Percentiles rank a stretch among this genome's conserved stretches.
These are phyloP conservation scores for Collybia sordida DNA, from an alignment of 768 basidiomycete genomes.

Conservation along the genomic window DNA sequence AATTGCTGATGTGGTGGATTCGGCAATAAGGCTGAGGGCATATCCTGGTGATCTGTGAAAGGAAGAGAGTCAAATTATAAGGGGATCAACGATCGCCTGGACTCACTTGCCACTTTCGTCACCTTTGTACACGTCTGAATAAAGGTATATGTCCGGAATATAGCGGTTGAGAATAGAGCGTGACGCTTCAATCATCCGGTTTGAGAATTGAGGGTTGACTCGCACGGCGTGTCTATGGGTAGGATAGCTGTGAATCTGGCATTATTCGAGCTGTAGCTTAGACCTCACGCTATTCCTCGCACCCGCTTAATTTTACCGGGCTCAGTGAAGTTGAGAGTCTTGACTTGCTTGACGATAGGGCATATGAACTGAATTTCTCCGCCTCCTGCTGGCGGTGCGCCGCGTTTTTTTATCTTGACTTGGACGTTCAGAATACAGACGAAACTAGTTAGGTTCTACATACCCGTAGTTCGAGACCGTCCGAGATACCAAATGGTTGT, in stretches of 20 bases:
- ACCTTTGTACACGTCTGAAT: slow-evolving; percentile 98
- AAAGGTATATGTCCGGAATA: slow-evolving; percentile 97
- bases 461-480: slow-evolving; percentile 88
- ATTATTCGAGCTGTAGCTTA: not conserved
- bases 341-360: slow-evolving; percentile 87
- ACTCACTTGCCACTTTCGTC: slow-evolving; percentile 95
- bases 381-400: slow-evolving; percentile 86
- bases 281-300: slow-evolving; percentile 88
- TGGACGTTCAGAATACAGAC: slow-evolving; percentile 2
- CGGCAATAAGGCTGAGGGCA: slow-evolving; percentile 85
- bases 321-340: slow-evolving; percentile 90
- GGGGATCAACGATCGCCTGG: not conserved
- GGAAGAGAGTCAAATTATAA: not conserved
- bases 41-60: slow-evolving; percentile 87
- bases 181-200: slow-evolving; percentile 94
- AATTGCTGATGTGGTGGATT: slow-evolving; percentile 87
- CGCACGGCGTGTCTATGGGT: slow-evolving; percentile 84
- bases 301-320: slow-evolving; percentile 92
- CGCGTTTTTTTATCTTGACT: slow-evolving; percentile 87
- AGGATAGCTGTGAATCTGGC: not conserved
- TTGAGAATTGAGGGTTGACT: slow-evolving; percentile 96
- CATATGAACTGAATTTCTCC: slow-evolving; percentile 95
- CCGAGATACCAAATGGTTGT: slow-evolving; percentile 85
- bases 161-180: slow-evolving; percentile 93
- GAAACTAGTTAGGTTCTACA: slow-evolving; percentile 13